phyloP scores from a whole-genome alignment of 257 asterid species.

The Dorcoceras hygrometricum region DNA sequence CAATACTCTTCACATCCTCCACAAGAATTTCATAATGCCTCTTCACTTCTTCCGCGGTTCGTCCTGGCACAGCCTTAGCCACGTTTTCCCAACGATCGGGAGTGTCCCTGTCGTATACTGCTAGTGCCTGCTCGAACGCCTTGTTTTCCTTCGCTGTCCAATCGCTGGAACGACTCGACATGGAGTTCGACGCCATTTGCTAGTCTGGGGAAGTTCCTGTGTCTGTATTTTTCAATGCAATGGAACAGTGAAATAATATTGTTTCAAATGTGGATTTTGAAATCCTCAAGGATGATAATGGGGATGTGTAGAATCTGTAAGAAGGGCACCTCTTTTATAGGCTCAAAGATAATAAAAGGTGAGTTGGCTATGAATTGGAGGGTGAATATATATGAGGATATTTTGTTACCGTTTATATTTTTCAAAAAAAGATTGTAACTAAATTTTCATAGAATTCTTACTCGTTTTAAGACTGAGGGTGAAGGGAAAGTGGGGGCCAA shows the following conservation, averaged over 20 bases:
- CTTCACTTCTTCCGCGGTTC: slow-evolving; percentile 49
- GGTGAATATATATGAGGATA: too few species aligned
- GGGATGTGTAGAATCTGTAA: not conserved
- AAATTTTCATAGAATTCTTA: too few species aligned
- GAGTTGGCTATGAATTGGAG: not conserved
- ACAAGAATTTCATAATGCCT: slow-evolving; percentile 45
- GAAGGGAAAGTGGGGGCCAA: too few species aligned
- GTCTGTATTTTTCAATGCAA: too few species aligned
- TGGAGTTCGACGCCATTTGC: slow-evolving; percentile 59
- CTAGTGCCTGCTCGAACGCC: slow-evolving; percentile 57
- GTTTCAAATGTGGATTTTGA: too few species aligned
- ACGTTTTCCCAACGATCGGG: slow-evolving; percentile 57
- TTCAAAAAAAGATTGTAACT: too few species aligned
- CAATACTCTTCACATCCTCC: slow-evolving; percentile 49
- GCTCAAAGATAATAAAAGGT: not conserved
- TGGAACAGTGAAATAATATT: too few species aligned
- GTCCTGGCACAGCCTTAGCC: slow-evolving; percentile 45
- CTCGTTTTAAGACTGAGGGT: too few species aligned
- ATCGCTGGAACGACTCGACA: slow-evolving; percentile 33
- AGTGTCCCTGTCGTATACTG: slow-evolving; percentile 48
- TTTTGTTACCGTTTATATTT: too few species aligned
- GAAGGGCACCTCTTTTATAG: not conserved
- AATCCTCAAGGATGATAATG: too few species aligned
- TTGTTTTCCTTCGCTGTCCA: slow-evolving; percentile 57
- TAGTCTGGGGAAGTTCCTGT: not conserved